phyloP scores from a whole-genome alignment of 148 eudicot genomes.

The Agrostemma githago region DNA sequence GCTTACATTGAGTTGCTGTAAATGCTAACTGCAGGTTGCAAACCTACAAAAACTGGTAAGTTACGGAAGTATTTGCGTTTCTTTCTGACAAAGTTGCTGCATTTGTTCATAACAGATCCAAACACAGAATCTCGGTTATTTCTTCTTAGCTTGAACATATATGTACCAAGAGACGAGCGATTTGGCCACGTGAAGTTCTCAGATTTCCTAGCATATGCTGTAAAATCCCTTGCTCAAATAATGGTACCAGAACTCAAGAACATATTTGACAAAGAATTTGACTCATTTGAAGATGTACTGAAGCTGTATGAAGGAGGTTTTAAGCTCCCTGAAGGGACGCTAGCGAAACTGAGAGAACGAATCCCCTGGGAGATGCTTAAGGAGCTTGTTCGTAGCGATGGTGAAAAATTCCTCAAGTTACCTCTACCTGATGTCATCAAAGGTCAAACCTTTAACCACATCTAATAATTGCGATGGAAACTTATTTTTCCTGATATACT shows the following conservation, averaged over 20 bases:
- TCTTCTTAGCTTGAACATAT: constrained; percentile 62
- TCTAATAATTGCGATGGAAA: not conserved
- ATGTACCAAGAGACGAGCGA: constrained; percentile 82
- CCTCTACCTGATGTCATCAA: constrained; percentile 75
- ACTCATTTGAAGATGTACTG: constrained; percentile 56
- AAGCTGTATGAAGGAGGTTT: constrained; percentile 57
- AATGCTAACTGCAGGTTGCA: no score
- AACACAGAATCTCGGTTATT: constrained; percentile 56
- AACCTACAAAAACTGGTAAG: no score
- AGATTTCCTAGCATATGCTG: constrained; percentile 72
- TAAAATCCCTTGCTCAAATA: constrained; percentile 63
- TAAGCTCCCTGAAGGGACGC: constrained; percentile 36
- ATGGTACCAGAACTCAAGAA: constrained; percentile 51
- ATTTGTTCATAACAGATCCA: constrained; percentile 46
- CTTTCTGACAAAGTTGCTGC: not conserved
- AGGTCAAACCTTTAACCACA: constrained; percentile 37
- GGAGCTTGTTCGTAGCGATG: constrained; percentile 65
- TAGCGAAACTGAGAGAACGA: constrained; percentile 37
- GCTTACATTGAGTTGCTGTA: no score
- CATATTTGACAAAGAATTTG: constrained; percentile 70
- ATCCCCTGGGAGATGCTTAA: constrained; percentile 71
- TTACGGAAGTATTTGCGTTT: no score
- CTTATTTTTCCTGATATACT: not conserved
- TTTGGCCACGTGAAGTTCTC: constrained; percentile 68
- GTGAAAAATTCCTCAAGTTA: constrained; percentile 53